phyloP scores from a whole-genome alignment of 352 stramenopile species.

The Globisporangium spinosum region DNA sequence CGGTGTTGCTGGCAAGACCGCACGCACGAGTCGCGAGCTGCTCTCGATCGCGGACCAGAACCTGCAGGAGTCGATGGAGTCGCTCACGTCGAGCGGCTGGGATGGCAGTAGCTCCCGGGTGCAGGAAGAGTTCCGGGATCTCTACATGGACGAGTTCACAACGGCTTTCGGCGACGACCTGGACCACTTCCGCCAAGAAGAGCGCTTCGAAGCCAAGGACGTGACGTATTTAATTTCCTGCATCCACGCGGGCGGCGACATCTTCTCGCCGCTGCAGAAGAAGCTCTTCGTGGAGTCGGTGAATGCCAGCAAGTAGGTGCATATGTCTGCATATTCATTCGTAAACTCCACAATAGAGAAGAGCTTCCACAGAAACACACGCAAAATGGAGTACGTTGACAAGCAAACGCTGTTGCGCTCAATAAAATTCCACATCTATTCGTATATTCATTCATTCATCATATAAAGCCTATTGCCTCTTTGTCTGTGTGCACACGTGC shows the following conservation, averaged over 20 bases:
- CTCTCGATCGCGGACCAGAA: slow-evolving; percentile 44
- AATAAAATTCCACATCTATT: slow-evolving; percentile 14
- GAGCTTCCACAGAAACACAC: neutral
- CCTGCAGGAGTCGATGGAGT: slow-evolving; percentile 28
- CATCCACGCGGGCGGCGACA: slow-evolving; percentile 74
- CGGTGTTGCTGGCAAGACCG: slow-evolving; percentile 47
- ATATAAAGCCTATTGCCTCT: slow-evolving; percentile 6
- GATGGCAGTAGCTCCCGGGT: slow-evolving; percentile 17
- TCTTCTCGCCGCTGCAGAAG: slow-evolving; percentile 81
- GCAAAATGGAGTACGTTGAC: slow-evolving; percentile 1
- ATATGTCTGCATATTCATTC: neutral
- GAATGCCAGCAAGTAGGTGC: slow-evolving; percentile 14
- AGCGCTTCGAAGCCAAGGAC: slow-evolving; percentile 84
- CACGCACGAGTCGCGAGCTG: slow-evolving; percentile 48
- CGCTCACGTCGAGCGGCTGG: slow-evolving; percentile 17
- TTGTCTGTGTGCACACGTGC: neutral
- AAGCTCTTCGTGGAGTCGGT: slow-evolving; percentile 77
- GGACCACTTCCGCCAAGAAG: slow-evolving; percentile 82
- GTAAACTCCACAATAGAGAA: neutral
- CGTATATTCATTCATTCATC: slow-evolving; percentile 10
- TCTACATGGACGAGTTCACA: slow-evolving; percentile 88
- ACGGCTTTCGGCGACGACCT: slow-evolving; percentile 80
- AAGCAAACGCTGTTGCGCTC: slow-evolving; percentile 5
- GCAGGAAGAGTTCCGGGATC: slow-evolving; percentile 58
- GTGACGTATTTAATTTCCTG: slow-evolving; percentile 89